A percentile compares a stretch with the other conserved stretches of the same genome.
Conservation (phyloP, 441 rosid genomes). For the Adansonia rubrostipa region DNA sequence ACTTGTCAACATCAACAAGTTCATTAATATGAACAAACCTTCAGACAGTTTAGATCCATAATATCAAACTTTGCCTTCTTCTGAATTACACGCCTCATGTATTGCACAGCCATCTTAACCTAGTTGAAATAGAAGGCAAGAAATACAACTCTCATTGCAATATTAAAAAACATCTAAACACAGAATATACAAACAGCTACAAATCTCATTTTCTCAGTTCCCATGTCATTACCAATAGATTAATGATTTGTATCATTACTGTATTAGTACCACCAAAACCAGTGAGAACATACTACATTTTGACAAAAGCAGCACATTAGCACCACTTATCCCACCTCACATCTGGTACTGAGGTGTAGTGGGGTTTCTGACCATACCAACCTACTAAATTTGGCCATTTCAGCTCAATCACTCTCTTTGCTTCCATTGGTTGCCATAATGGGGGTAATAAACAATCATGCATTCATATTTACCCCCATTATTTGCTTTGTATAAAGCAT, state of each 20-base stretch:
- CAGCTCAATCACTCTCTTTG: neutral
- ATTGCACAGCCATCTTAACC: conserved; percentile 97
- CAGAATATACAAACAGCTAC: neutral
- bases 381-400: conserved; percentile 18
- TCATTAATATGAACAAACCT: conserved; percentile 53
- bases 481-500: neutral
- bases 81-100: conserved; percentile 86
- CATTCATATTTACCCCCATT: neutral
- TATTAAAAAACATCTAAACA: conserved; percentile 19
- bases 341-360: conserved; percentile 1
- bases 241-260: conserved; percentile 6
- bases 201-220: conserved; percentile 1
- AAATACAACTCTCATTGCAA: conserved; percentile 21
- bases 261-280: conserved; percentile 4
- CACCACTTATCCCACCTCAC: conserved; percentile 10
- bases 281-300: neutral
- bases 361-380: conserved; percentile 17
- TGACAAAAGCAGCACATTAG: conserved; percentile 5
- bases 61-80: conserved; percentile 95
- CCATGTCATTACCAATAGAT: neutral
- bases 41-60: conserved; percentile 86
- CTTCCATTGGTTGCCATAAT: neutral
- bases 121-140: conserved; percentile 34
- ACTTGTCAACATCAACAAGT: conserved; percentile 20
- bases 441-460: neutral